Conservation (phyloP, 768 basidiomycete genomes). For the Crepidotus variabilis region DNA sequence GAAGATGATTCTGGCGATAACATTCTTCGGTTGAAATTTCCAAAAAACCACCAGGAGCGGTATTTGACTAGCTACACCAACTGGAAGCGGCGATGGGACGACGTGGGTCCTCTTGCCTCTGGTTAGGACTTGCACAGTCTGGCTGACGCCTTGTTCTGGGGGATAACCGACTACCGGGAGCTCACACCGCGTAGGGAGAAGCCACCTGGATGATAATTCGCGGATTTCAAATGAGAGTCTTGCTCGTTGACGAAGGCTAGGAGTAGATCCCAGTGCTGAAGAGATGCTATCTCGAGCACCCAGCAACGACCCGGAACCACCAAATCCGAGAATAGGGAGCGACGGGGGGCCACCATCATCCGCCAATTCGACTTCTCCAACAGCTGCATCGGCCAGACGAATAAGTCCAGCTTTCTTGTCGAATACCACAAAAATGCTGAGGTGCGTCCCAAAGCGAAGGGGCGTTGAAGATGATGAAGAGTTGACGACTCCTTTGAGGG, state of each 20-base stretch:
- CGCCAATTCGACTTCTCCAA: conserved; percentile 70
- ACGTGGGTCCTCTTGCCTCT: conserved; percentile 68
- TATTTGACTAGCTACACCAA: conserved; percentile 36
- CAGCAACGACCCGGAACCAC: conserved; percentile 12
- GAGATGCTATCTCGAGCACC: conserved; percentile 25
- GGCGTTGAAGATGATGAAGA: conserved; percentile 26
- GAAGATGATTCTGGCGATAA: conserved; percentile 46
- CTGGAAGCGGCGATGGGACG: conserved; percentile 63
- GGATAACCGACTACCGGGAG: conserved; percentile 35
- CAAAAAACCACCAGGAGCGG: conserved; percentile 58
- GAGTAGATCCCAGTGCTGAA: conserved; percentile 17
- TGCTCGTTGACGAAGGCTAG: conserved; percentile 23
- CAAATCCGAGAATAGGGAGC: conserved; percentile 15
- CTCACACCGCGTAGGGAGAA: conserved; percentile 44
- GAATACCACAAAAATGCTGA: conserved; percentile 78
- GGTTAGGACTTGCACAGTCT: conserved; percentile 62
- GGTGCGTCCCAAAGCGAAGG: conserved; percentile 61
- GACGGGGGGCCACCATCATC: conserved; percentile 32
- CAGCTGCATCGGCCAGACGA: conserved; percentile 75
- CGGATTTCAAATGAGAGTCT: conserved; percentile 33
- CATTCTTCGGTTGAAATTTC: conserved; percentile 52
- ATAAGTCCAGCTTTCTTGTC: conserved; percentile 89
- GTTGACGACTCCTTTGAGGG: conserved; percentile 28
- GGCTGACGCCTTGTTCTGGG: conserved; percentile 22
- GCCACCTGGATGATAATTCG: conserved; percentile 37